Evolutionary conservation across 495 filamentous ascomycete species (phyloP), one percentile per base, ranked within the genome.

Genomic region (Lophium mytilinum): DNA sequence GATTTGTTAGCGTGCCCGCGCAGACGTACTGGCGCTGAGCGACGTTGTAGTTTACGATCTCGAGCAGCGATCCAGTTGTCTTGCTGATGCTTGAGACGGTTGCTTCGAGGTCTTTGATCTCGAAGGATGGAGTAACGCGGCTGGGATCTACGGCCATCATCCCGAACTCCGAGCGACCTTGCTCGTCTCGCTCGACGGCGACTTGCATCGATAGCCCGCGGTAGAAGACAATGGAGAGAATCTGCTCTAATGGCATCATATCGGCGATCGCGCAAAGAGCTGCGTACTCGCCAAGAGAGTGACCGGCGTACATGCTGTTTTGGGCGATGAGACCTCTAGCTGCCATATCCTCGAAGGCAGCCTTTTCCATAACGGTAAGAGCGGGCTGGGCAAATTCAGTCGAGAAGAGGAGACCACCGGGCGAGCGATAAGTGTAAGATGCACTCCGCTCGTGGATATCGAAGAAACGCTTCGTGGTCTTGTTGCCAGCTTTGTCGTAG

Each of bases 311-410:
- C 24, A 47, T 55, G 53, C 53, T 55, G 7, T 46, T 48, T 14
- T 34, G 11, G 9, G n/a, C 1, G 15, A 59, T 63, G 40, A 74
- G 68, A 19, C 40, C 67, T 57, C 61, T 57, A 11, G 51, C 41
- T 4, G 55, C 61, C 63, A 74, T 43, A 30, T 74, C 70, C 14
- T 58, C 66, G 43, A 70, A 70, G 5, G 50, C 52, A 5, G 73
- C 73, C 12, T 63, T 61, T 47, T 77, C 69, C 57, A 73, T 66
- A 5, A 77, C 30, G 3, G 67, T 57, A 1, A 77, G 58, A 0
- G 72, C 68, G 4, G 75, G 72, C 50, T 77, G 75, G 1, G 75
- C 66, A 45, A 77, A 77, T 52, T 75, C 69, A 0, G 75, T 76
- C 1, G 67, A 58, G 36, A 64, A 73, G 6, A 77, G 58, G 10